Evolutionary conservation across 2,329 filamentous ascomycete species (phyloP), one percentile per base, ranked within the genome.

Genomic region (Lojkania enalia): DNA sequence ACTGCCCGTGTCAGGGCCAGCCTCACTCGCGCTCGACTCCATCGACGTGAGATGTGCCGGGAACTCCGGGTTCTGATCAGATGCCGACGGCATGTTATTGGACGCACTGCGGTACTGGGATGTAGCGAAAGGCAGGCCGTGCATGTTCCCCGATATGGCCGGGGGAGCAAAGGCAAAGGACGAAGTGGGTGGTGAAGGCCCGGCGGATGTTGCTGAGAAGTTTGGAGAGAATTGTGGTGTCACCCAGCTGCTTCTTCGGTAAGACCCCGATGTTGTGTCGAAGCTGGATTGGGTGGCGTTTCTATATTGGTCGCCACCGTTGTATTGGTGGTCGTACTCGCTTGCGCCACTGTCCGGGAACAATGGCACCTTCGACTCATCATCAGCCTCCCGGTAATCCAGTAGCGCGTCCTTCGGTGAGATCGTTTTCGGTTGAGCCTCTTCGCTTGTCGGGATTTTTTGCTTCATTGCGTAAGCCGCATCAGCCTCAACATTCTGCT

Each of bases 401-500:
- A 96, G 73, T 48, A 95, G 73, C 1, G 91, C 88, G 61, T 97
- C 92, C 72, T 95, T 95, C 18, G 92, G 94, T 1, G 92, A 97
- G 35, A 99, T 96, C 0, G 92, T 96, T 70, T 89, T 88, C 1
- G 83, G 78, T n/a, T 71, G 57, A 32, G 73, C 60, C 48, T 71
- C 67, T 18, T 77, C 66, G 40, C 51, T 58, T 37, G 68, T 63
- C 36, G 67, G 63, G 54, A 71, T 63, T 37, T 67, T 67, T 20
- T 70, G 55, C 51, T 71, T 70, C 49, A 71, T 67, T 9, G 70
- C 68, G 51, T 74, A 71, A 48, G 64, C 62, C 52, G 78, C 78
- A 46, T 85, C 83, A 31, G 81, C 80, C 57, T 82, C 78, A 4
- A 79, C 77, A 60, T 84, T 84, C 53, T 83, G 78, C 62, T 86